A percentile compares a stretch with the other conserved stretches of the same genome.
phyloP scores from a whole-genome alignment of 495 filamentous ascomycete genomes.

The Aspergillus sclerotioniger region DNA sequence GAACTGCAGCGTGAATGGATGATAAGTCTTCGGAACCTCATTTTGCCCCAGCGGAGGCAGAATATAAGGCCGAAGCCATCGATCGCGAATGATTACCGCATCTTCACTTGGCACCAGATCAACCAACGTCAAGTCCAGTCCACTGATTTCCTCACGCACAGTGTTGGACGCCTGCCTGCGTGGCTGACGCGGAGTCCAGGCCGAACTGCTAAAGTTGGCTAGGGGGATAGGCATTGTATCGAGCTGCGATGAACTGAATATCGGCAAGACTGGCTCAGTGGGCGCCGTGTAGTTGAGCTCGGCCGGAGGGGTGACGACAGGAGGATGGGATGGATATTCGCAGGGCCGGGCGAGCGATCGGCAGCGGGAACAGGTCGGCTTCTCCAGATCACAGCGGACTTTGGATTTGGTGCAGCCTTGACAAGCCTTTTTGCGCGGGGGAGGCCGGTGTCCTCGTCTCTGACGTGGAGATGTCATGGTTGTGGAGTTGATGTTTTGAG shows the following conservation, averaged over 20 bases:
- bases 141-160: background rate
- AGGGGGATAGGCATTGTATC: slow-evolving; percentile 2
- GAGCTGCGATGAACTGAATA: background rate
- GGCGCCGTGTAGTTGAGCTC: background rate
- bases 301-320: background rate
- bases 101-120: slow-evolving; percentile 32
- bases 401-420: slow-evolving; percentile 37
- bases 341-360: slow-evolving; percentile 25
- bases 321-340: slow-evolving; percentile 23
- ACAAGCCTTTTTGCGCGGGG: slow-evolving; percentile 35
- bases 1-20: slow-evolving; percentile 31
- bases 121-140: slow-evolving; percentile 13
- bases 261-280: background rate
- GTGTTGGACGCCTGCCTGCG: background rate
- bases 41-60: slow-evolving; percentile 28
- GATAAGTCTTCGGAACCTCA: slow-evolving; percentile 36
- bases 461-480: background rate
- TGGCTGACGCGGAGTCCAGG: background rate
- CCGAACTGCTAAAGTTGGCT: background rate
- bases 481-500: background rate
- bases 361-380: slow-evolving; percentile 40
- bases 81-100: slow-evolving; percentile 37
- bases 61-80: slow-evolving; percentile 38
- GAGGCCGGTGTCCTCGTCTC: slow-evolving; percentile 5
- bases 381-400: slow-evolving; percentile 34